Conservation (phyloP, 2,329 filamentous ascomycete species). For the Endoconidiophora laricicola region DNA sequence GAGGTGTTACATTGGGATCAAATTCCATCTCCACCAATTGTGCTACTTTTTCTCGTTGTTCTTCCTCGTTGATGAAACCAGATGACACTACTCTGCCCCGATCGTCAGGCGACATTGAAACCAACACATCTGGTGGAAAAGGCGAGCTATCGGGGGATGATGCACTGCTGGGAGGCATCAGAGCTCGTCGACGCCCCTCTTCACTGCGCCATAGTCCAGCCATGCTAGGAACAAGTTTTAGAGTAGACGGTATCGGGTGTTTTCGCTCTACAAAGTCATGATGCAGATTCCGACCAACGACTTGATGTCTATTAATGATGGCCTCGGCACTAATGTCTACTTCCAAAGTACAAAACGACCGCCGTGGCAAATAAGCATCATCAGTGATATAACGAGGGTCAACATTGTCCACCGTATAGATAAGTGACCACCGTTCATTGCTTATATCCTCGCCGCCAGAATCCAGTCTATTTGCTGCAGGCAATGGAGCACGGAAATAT, state of each 20-base stretch:
- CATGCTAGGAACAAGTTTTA: constrained; percentile 88
- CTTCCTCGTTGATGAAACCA: constrained; percentile 88
- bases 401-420: constrained; percentile 24
- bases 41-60: constrained; percentile 51
- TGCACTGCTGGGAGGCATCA: constrained; percentile 15
- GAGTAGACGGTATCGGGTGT: constrained; percentile 42
- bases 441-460: constrained; percentile 49
- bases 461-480: constrained; percentile 44
- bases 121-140: constrained; percentile 57
- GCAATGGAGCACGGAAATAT: constrained; percentile 56
- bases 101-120: constrained; percentile 65
- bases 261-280: constrained; percentile 69
- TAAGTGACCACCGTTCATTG: constrained; percentile 62
- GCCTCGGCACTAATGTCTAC: constrained; percentile 79
- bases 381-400: constrained; percentile 25
- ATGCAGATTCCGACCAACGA: constrained; percentile 64
- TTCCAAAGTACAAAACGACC: constrained; percentile 79
- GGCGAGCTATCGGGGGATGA: constrained; percentile 18
- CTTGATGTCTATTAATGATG: constrained; percentile 65
- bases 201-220: constrained; percentile 87
- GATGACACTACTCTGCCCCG: constrained; percentile 40
- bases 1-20: constrained; percentile 24
- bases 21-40: constrained; percentile 50
- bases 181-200: constrained; percentile 52
- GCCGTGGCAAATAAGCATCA: constrained; percentile 52